Percentiles rank a stretch among this genome's conserved stretches.
These are phyloP conservation scores for Ophiocordyceps camponoti-rufipedis DNA, from an alignment of 2,329 filamentous ascomycete species.

Conservation along the genomic window DNA sequence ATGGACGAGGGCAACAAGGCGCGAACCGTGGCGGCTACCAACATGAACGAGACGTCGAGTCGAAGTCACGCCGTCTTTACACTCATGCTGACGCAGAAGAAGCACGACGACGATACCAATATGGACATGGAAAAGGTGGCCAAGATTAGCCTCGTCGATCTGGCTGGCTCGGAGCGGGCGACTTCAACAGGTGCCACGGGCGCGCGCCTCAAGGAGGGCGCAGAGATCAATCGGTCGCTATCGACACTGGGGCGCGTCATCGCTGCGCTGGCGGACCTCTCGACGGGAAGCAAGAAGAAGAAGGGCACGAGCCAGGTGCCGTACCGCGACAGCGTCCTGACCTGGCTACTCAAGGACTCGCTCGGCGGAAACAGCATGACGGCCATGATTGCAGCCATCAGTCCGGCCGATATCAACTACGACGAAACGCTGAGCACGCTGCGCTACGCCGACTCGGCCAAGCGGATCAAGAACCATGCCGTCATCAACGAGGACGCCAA, in stretches of 20 bases:
- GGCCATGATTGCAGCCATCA: constrained; percentile 98
- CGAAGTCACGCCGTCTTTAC: constrained; percentile 98
- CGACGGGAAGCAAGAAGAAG: constrained; percentile 60
- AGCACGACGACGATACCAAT: constrained; percentile 75
- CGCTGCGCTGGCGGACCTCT: constrained; percentile 81
- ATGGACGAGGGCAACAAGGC: constrained; percentile 99
- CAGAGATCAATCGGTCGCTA: constrained; percentile 92
- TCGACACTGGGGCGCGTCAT: constrained; percentile 96
- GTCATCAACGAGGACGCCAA: constrained; percentile 99
- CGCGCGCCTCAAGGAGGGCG: constrained; percentile 87
- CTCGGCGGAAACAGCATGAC: constrained; percentile 98
- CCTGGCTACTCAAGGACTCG: constrained; percentile 93
- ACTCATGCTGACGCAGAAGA: constrained; percentile 84
- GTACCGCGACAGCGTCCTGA: constrained; percentile 91
- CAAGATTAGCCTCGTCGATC: constrained; percentile 93
- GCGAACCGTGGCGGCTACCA: constrained; percentile 89
- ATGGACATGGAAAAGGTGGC: constrained; percentile 97
- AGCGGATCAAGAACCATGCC: constrained; percentile 98
- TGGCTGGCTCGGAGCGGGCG: constrained; percentile 92
- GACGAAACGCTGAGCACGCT: constrained; percentile 93
- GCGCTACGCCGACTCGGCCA: constrained; percentile 91
- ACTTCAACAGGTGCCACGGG: constrained; percentile 95
- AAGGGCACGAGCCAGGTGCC: constrained; percentile 62
- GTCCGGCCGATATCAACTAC: constrained; percentile 96
- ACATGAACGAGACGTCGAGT: constrained; percentile 99